Evolutionary conservation across 2,329 filamentous ascomycete genomes (phyloP).

Genomic region (Claviceps pazoutovae): DNA sequence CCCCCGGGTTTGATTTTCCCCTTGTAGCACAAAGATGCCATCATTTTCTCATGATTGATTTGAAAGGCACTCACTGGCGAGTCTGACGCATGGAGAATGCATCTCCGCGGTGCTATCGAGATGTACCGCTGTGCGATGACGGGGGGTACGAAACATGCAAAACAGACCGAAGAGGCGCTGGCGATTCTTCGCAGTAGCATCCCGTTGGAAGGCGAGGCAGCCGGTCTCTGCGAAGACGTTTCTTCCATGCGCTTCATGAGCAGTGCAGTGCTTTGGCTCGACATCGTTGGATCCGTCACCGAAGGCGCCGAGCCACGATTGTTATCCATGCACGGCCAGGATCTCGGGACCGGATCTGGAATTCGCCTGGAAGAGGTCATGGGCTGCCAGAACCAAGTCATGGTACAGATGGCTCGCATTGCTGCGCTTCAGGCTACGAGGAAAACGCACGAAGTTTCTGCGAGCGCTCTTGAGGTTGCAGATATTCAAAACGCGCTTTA

Average conservation of each 20-base stretch:
- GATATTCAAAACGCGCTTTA: background rate
- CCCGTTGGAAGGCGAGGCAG: constrained; percentile 9
- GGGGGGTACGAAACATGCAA: background rate
- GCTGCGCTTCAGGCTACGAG: background rate
- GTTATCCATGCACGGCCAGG: constrained; percentile 7
- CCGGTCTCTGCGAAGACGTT: constrained; percentile 9
- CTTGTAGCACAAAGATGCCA: background rate
- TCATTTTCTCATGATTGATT: background rate
- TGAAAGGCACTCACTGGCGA: background rate
- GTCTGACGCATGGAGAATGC: background rate
- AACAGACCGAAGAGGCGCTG: background rate
- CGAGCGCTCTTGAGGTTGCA: background rate
- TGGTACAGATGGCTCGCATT: constrained; percentile 10
- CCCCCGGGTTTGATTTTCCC: background rate
- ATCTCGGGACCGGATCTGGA: background rate
- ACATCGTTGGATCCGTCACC: constrained; percentile 8
- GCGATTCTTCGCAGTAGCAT: constrained; percentile 5
- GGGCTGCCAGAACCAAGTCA: constrained; percentile 11
- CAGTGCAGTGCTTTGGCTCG: constrained; percentile 11
- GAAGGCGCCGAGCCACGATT: constrained; percentile 4
- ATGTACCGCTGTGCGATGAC: background rate
- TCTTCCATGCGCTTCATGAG: constrained; percentile 9
- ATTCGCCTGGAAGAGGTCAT: constrained; percentile 11
- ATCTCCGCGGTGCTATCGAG: background rate
- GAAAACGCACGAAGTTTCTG: background rate